A percentile compares a stretch with the other conserved stretches of the same genome.
phyloP scores from a whole-genome alignment of 2,329 filamentous ascomycete species.

The Trichoderma hamatum region DNA sequence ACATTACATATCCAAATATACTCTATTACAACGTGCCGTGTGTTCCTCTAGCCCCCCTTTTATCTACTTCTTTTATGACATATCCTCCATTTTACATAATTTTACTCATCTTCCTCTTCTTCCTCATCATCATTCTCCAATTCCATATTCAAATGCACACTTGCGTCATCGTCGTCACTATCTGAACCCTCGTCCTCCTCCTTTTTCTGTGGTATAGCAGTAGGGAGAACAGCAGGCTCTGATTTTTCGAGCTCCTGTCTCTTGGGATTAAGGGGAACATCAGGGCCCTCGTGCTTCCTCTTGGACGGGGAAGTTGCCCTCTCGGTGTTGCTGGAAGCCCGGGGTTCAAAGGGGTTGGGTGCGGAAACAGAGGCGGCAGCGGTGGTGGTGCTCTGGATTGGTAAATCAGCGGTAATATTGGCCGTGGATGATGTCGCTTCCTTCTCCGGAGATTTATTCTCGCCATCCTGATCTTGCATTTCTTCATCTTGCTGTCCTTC shows the following conservation, averaged over 20 bases:
- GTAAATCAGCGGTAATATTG: constrained; percentile 34
- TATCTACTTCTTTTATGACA: not conserved
- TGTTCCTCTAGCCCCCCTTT: not conserved
- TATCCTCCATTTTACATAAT: not conserved
- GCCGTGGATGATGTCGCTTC: constrained; percentile 29
- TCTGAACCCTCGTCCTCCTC: constrained; percentile 37
- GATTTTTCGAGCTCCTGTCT: constrained; percentile 45
- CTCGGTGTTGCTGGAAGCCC: constrained; percentile 25
- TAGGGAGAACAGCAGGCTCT: constrained; percentile 17
- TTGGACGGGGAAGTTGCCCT: constrained; percentile 41
- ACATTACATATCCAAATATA: constrained; percentile 17
- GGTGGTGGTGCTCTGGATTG: constrained; percentile 43
- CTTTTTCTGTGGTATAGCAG: constrained; percentile 27
- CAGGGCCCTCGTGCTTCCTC: constrained; percentile 45
- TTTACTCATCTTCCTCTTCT: constrained; percentile 31
- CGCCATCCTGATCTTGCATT: constrained; percentile 27
- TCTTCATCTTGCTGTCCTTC: constrained; percentile 36
- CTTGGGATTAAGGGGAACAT: constrained; percentile 42
- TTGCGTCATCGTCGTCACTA: constrained; percentile 54
- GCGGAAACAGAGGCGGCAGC: constrained; percentile 39
- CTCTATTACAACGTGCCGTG: constrained; percentile 10
- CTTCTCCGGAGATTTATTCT: not conserved
- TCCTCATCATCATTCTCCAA: constrained; percentile 53
- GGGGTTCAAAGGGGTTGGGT: constrained; percentile 43
- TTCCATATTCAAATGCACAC: constrained; percentile 63